Conservation (phyloP, 345 rosid genomes). For the Salix arbutifolia region DNA sequence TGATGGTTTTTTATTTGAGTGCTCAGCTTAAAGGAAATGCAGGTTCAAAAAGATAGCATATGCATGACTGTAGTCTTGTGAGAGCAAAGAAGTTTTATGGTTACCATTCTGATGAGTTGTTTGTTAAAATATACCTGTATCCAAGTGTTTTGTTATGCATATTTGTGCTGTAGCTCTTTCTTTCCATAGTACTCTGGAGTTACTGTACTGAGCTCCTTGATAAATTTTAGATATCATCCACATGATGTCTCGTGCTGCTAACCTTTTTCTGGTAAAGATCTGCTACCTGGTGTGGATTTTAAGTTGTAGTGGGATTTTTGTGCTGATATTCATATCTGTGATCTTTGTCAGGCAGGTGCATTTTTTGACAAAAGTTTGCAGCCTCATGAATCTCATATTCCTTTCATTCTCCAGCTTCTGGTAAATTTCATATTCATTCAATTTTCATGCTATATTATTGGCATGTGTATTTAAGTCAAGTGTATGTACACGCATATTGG, state of each 20-base stretch:
- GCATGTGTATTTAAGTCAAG: neutral
- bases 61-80: conserved; percentile 77
- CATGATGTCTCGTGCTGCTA: conserved; percentile 74
- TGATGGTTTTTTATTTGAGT: conserved; percentile 18
- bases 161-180: neutral
- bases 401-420: conserved; percentile 88
- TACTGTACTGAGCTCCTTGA: conserved; percentile 40
- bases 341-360: conserved; percentile 60
- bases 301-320: neutral
- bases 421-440: conserved; percentile 29
- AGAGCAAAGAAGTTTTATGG: conserved; percentile 89
- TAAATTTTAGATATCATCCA: conserved; percentile 58
- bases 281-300: neutral
- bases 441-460: neutral
- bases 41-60: conserved; percentile 73
- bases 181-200: conserved; percentile 1
- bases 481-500: neutral
- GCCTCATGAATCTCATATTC: conserved; percentile 94
- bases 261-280: conserved; percentile 55
- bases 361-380: conserved; percentile 69
- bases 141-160: conserved; percentile 32
- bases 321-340: neutral
- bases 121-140: conserved; percentile 89
- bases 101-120: conserved; percentile 70
- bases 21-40: conserved; percentile 64